Percentiles rank a stretch among this genome's conserved stretches.
These are phyloP conservation scores for Tuctoria greenei DNA, from an alignment of 176 grass and related monocot genomes.

Conservation along the genomic window DNA sequence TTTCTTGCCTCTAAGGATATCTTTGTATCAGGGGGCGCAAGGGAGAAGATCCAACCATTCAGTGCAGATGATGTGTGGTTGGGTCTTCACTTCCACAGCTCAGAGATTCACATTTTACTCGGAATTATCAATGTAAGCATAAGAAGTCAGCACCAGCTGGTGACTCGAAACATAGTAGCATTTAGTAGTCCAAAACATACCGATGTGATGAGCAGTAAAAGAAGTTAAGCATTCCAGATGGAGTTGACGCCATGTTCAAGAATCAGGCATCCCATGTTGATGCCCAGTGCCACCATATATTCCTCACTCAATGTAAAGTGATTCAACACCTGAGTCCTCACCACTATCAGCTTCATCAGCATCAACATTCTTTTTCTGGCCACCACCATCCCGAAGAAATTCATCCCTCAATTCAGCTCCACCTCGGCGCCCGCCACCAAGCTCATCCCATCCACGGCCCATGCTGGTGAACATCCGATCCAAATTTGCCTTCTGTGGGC, in stretches of 20 bases:
- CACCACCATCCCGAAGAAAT: conserved; percentile 38
- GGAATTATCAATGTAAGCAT: neutral
- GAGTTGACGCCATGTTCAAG: neutral
- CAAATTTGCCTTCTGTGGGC: conserved; percentile 70
- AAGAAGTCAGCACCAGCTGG: neutral
- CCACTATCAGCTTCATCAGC: conserved; percentile 51
- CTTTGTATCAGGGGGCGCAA: neutral
- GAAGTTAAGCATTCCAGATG: neutral
- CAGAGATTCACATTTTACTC: neutral
- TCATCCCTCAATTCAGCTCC: conserved; percentile 44
- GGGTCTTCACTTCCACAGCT: neutral
- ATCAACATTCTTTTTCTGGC: conserved; percentile 11
- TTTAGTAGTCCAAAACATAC: conserved; percentile 9
- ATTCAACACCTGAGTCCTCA: conserved; percentile 78
- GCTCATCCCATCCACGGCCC: conserved; percentile 51
- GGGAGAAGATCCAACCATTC: conserved; percentile 1
- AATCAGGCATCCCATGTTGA: conserved; percentile 6
- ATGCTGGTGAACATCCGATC: conserved; percentile 86
- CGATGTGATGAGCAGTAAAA: neutral
- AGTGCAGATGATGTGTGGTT: neutral
- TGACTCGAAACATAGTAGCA: neutral
- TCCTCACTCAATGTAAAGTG: conserved; percentile 75
- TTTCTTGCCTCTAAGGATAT: neutral
- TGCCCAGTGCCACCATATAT: neutral
- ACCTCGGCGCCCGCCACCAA: conserved; percentile 19